phyloP scores from a whole-genome alignment of 805 yeast genomes.

The Saccharomycopsis fermentans region DNA sequence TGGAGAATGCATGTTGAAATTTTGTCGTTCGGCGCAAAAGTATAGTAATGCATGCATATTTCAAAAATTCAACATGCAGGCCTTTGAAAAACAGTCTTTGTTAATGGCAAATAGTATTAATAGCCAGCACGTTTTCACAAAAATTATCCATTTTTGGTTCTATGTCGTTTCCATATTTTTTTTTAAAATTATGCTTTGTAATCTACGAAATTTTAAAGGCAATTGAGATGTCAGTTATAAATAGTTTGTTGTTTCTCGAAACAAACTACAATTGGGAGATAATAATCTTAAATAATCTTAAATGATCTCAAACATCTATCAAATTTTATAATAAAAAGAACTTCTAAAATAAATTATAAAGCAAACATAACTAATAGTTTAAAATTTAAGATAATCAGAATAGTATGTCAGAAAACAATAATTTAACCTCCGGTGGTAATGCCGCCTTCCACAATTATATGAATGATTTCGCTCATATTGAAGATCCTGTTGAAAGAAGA shows the following conservation, averaged over 20 bases:
- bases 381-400: not conserved
- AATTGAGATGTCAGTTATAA: not conserved
- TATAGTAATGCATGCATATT: not conserved
- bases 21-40: not conserved
- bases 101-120: not conserved
- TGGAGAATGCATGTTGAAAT: not conserved
- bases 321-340: too few species aligned
- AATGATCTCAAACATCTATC: too few species aligned
- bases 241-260: not conserved
- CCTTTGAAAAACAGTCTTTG: not conserved
- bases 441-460: conserved; percentile 78
- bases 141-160: not conserved
- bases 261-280: too few species aligned
- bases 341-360: too few species aligned
- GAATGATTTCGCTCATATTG: conserved; percentile 70
- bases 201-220: not conserved
- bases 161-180: not conserved
- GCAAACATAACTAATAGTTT: not conserved
- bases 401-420: conserved; percentile 2
- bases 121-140: not conserved
- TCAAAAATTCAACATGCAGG: not conserved
- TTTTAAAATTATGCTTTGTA: not conserved
- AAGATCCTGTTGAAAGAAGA: conserved; percentile 81
- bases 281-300: too few species aligned
- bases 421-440: conserved; percentile 49